These are phyloP conservation scores for Schrenkiella parvula DNA, from an alignment of 345 rosid genomes.

Conservation along the genomic window DNA sequence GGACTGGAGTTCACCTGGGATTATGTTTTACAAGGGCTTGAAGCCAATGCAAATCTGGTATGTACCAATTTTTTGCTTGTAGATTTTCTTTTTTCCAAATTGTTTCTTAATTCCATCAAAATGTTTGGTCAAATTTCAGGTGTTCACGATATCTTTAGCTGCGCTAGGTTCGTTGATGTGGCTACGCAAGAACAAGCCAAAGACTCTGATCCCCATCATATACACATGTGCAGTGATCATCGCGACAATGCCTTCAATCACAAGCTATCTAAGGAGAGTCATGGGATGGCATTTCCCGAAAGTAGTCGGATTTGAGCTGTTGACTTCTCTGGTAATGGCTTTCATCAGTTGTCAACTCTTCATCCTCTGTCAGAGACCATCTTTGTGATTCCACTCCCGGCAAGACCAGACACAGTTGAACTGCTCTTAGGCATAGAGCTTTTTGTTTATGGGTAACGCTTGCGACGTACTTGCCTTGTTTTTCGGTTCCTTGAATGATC, in stretches of 20 bases:
- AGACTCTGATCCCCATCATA: conserved; percentile 76
- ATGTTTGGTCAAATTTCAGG: conserved; percentile 41
- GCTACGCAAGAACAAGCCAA: conserved; percentile 96
- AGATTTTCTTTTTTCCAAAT: no score
- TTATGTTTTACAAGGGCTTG: conserved; percentile 84
- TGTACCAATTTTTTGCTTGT: no score
- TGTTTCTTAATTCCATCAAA: not conserved
- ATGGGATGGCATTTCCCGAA: conserved; percentile 90
- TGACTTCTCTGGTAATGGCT: conserved; percentile 77
- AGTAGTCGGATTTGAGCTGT: conserved; percentile 87
- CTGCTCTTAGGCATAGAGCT: conserved; percentile 6
- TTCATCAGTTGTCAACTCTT: conserved; percentile 91
- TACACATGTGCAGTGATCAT: conserved; percentile 83
- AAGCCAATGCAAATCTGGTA: conserved; percentile 97
- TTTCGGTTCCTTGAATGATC: conserved; percentile 1
- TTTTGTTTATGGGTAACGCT: conserved; percentile 14
- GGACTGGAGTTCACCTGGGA: conserved; percentile 97
- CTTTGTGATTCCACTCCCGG: conserved; percentile 37
- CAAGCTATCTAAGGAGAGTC: conserved; percentile 79
- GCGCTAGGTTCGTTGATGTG: conserved; percentile 97
- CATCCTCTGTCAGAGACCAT: conserved; percentile 81
- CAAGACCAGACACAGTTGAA: conserved; percentile 15
- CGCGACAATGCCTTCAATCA: conserved; percentile 96
- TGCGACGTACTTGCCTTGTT: not conserved
- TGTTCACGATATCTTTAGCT: conserved; percentile 82